Percentiles rank a stretch among this genome's conserved stretches.
Conservation (phyloP, 192 early-diverging fungal genomes). For the Backusella circina region DNA sequence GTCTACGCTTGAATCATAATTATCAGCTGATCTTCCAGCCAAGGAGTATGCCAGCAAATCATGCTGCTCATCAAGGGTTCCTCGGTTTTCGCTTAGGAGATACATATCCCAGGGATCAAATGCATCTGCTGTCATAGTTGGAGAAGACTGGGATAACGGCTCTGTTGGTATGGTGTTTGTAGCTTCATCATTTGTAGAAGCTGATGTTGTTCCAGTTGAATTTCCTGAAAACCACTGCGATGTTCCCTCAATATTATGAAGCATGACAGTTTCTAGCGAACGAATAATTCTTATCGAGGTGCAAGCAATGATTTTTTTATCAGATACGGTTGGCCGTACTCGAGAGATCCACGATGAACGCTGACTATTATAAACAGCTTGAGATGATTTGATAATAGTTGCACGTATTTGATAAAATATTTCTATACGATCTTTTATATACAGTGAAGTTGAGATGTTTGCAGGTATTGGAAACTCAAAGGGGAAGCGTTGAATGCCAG, state of each 20-base stretch:
- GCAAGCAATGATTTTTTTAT: neutral
- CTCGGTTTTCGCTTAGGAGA: neutral
- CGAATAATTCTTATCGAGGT: constrained; percentile 3
- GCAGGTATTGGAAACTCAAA: constrained; percentile 28
- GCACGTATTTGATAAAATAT: constrained; percentile 24
- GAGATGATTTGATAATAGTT: neutral
- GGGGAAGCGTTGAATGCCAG: constrained; percentile 18
- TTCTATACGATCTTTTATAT: constrained; percentile 4
- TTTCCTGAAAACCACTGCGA: neutral
- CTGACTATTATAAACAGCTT: neutral
- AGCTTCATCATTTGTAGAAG: neutral
- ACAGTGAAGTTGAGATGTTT: constrained; percentile 11
- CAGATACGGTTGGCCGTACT: neutral
- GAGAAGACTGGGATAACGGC: neutral
- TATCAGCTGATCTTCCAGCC: constrained; percentile 11
- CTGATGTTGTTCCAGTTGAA: neutral
- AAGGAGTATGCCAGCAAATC: constrained; percentile 6
- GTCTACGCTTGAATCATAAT: neutral
- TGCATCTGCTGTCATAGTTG: neutral
- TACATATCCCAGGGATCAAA: neutral
- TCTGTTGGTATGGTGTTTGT: neutral
- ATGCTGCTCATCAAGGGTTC: constrained; percentile 16
- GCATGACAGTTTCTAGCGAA: neutral
- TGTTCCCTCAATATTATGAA: neutral
- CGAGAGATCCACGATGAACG: neutral